Percentiles rank a stretch among this genome's conserved stretches.
Evolutionary conservation across 2,329 filamentous ascomycete species (phyloP).

Genomic region (Dactylellina drechsleri): DNA sequence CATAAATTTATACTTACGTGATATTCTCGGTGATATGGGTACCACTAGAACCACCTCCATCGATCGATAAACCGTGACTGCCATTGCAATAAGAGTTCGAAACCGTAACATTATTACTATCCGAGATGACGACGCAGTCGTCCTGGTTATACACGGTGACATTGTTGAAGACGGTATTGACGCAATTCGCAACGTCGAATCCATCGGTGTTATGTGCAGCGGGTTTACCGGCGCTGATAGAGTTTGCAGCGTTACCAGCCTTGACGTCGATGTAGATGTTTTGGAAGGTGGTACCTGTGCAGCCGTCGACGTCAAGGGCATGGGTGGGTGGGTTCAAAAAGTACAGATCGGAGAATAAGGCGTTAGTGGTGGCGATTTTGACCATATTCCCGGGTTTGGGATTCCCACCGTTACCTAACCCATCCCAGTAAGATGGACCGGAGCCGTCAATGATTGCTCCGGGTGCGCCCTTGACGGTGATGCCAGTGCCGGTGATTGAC

Average conservation of each 20-base stretch:
- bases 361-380: not conserved
- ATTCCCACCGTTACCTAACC: not conserved
- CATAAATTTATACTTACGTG: not conserved
- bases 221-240: not conserved
- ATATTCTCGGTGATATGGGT: conserved; percentile 5
- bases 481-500: not conserved
- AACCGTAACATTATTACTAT: conserved; percentile 65
- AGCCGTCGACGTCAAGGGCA: not conserved
- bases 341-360: not conserved
- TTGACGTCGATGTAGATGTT: conserved; percentile 8
- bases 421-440: conserved; percentile 4
- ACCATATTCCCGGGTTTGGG: not conserved
- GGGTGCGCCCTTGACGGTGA: conserved; percentile 1
- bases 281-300: not conserved
- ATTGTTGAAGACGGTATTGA: conserved; percentile 66
- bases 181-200: conserved; percentile 68
- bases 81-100: conserved; percentile 62
- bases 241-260: not conserved
- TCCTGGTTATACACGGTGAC: conserved; percentile 71
- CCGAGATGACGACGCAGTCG: conserved; percentile 71
- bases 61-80: conserved; percentile 1
- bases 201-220: conserved; percentile 67
- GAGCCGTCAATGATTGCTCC: not conserved
- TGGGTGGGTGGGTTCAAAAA: not conserved
- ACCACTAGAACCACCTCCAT: conserved; percentile 2